Evolutionary conservation across 768 basidiomycete species (phyloP).

Genomic region (Macrocybe gigantea): DNA sequence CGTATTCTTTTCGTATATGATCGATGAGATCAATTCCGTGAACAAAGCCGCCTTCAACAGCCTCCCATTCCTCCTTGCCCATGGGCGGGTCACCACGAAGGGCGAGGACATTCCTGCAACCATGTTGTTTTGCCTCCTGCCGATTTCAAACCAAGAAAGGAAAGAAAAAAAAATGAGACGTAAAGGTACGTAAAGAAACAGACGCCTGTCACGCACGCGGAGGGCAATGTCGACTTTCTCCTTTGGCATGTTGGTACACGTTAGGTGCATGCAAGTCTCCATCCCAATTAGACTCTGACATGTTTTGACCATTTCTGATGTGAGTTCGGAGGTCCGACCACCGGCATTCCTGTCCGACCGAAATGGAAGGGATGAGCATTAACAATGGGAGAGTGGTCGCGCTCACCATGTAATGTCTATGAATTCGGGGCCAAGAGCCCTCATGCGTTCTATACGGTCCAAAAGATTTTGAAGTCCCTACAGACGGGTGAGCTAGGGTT

Average conservation of each 20-base stretch:
- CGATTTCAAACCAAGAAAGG: constrained; percentile 4
- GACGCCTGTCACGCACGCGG: constrained; percentile 44
- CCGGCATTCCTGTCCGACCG: constrained; percentile 78
- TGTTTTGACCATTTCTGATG: constrained; percentile 89
- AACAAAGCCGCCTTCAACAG: constrained; percentile 84
- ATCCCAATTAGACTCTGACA: constrained; percentile 91
- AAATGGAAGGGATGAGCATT: background rate
- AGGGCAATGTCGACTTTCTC: constrained; percentile 93
- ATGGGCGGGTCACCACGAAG: constrained; percentile 89
- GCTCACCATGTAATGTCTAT: constrained; percentile 93
- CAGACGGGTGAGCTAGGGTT: background rate
- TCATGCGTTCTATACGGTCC: constrained; percentile 98
- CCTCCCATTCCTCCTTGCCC: constrained; percentile 88
- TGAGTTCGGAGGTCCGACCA: constrained; percentile 90
- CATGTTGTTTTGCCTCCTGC: constrained; percentile 84
- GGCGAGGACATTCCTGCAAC: constrained; percentile 90
- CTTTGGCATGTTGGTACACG: constrained; percentile 98
- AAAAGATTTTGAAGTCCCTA: constrained; percentile 93
- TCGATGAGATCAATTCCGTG: constrained; percentile 90
- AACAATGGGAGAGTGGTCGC: background rate
- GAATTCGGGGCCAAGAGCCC: constrained; percentile 91
- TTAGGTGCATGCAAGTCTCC: constrained; percentile 98
- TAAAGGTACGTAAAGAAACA: too few species aligned
- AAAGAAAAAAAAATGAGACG: background rate
- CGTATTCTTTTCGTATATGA: constrained; percentile 79